Base-by-base conservation (phyloP, 305 asterid species). In the Fraxinus dipetala region DNA sequence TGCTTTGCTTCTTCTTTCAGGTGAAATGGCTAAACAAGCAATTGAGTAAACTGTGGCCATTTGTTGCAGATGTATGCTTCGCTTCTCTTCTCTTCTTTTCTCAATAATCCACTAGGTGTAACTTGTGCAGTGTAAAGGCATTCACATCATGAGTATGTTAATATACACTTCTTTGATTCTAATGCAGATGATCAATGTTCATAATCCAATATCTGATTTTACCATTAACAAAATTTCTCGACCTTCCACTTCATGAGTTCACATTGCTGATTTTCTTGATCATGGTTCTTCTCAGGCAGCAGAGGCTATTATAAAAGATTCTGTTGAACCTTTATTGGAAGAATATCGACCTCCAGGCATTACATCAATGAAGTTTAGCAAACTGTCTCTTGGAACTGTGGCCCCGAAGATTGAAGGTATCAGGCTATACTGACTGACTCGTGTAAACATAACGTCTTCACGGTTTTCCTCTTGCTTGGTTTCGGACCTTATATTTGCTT, bases 381-480 rank as follows among this genome's bases (percentile, higher is more conserved):
- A 93, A 89, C 83, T 96, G 78, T 90, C 98, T 79, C 97, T 96
- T 75, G 99, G 99, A 87, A 94, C 96, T 67, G 99, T 96, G 89
- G 98, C 99, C 77, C 99, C 99, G 36, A 96, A 96, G 84, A 93
- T 96, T 83, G 99, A 96, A 93, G 99, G 99, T 96, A 86, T 63
- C 40, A 34, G 34, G 36, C 36, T 79, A 24, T 78, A 74, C 82
- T 76, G 76, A 69, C 82, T 80, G 65, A 69, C 75, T 22, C 26
- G 30, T 34, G 74, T 56, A 76, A 14, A 24, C 30, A 72, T 35
- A 28, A 76, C 65, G 59, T 54, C 22, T 54, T 38, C 48, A 20
- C 65, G 31, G 31, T 13, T 38, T 32, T 67, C 9, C 18, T 24
- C 59, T 43, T 54, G 72, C 78, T 78, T 43, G 83, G 74, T 20